Percentiles rank a stretch among this genome's conserved stretches.
Evolutionary conservation across 2,329 filamentous ascomycete genomes (phyloP).

Genomic region (Coniochaeta prunicola): DNA sequence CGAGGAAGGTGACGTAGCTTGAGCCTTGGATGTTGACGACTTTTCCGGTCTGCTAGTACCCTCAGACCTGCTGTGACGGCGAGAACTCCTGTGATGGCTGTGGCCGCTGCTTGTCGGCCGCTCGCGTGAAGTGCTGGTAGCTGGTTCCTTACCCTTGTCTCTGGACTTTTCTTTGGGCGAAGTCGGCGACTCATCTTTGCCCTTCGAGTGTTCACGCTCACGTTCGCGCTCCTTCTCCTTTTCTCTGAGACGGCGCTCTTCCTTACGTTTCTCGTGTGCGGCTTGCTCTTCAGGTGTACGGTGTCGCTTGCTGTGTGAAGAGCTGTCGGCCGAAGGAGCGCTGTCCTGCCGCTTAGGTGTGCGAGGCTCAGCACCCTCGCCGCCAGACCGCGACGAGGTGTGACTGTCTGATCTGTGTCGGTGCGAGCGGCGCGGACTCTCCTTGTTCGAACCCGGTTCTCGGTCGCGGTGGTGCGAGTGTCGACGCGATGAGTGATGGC

Average conservation of each 20-base stretch:
- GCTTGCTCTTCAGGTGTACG: conserved; percentile 42
- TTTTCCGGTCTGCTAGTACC: conserved; percentile 1
- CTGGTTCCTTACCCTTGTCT: conserved; percentile 12
- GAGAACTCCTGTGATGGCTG: conserved; percentile 15
- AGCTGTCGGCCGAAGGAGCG: conserved; percentile 30
- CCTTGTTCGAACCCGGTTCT: conserved; percentile 20
- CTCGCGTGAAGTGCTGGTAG: conserved; percentile 13
- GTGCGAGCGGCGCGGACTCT: conserved; percentile 17
- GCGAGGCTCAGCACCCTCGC: conserved; percentile 20
- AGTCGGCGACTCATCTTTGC: conserved; percentile 10
- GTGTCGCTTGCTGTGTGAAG: conserved; percentile 22
- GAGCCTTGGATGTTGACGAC: neutral
- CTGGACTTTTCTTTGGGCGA: conserved; percentile 7
- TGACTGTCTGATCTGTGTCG: conserved; percentile 30
- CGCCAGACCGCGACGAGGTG: conserved; percentile 18
- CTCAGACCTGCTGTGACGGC: conserved; percentile 14
- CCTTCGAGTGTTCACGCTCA: conserved; percentile 13
- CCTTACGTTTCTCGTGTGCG: conserved; percentile 41
- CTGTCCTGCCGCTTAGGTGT: conserved; percentile 38
- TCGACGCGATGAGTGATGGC: conserved; percentile 30
- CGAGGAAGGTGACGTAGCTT: conserved; percentile 6
- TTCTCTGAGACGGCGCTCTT: conserved; percentile 32
- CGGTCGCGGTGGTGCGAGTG: conserved; percentile 26
- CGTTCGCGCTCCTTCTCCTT: conserved; percentile 20
- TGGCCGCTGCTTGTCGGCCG: conserved; percentile 7